Conservation (phyloP, 2,329 filamentous ascomycete species). For the Aureobasidium namibiae region DNA sequence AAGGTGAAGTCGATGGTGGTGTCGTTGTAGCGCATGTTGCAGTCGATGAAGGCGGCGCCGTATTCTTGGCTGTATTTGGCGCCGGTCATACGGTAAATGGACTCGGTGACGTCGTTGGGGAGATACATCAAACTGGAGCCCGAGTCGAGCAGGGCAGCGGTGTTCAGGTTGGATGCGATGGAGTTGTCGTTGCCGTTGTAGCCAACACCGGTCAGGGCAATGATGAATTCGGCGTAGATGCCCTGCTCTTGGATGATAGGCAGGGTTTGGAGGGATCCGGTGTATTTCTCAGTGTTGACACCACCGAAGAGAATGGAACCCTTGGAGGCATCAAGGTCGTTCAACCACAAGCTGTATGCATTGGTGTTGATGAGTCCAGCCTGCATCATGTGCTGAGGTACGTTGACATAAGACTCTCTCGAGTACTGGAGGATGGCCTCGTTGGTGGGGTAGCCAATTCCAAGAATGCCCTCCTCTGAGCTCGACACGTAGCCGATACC, state of each 20-base stretch:
- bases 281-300: slow-evolving; percentile 68
- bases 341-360: slow-evolving; percentile 61
- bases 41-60: slow-evolving; percentile 45
- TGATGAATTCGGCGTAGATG: slow-evolving; percentile 46
- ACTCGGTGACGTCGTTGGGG: slow-evolving; percentile 49
- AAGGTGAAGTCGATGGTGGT: slow-evolving; percentile 51
- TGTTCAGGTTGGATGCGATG: slow-evolving; percentile 33
- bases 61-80: slow-evolving; percentile 34
- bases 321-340: slow-evolving; percentile 51
- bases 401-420: slow-evolving; percentile 45
- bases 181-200: slow-evolving; percentile 34
- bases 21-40: slow-evolving; percentile 40
- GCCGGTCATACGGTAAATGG: slow-evolving; percentile 33
- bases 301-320: slow-evolving; percentile 73
- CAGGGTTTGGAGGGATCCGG: slow-evolving; percentile 54
- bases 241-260: slow-evolving; percentile 45
- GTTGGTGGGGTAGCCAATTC: slow-evolving; percentile 73
- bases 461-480: slow-evolving; percentile 64
- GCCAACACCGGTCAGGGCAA: slow-evolving; percentile 42
- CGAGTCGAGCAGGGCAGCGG: slow-evolving; percentile 62
- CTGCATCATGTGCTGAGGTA: slow-evolving; percentile 56
- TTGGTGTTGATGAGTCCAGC: slow-evolving; percentile 54
- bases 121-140: slow-evolving; percentile 67
- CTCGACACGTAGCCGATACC: slow-evolving; percentile 60
- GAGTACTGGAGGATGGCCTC: slow-evolving; percentile 63